Conservation (phyloP, 1,284 basidiomycete genomes). For the Trametes pubescens region DNA sequence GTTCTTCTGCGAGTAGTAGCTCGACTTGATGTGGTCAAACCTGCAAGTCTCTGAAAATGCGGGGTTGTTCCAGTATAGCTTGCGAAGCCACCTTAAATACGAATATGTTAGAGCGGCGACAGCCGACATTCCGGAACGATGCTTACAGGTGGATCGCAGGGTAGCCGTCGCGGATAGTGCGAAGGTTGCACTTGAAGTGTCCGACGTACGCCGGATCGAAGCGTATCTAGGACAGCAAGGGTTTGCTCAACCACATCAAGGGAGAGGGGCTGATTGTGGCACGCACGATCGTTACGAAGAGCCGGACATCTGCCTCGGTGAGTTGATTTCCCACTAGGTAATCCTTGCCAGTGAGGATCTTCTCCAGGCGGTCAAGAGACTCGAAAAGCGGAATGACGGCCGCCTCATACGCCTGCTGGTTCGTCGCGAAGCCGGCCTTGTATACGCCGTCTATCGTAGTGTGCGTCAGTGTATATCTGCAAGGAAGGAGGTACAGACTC, state of each 20-base stretch:
- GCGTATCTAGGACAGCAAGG: slow-evolving; percentile 25
- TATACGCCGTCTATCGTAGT: slow-evolving; percentile 79
- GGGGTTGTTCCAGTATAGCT: slow-evolving; percentile 90
- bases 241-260: too few species aligned
- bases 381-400: slow-evolving; percentile 79
- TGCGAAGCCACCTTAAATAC: slow-evolving; percentile 75
- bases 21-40: slow-evolving; percentile 89
- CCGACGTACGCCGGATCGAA: slow-evolving; percentile 91
- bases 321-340: slow-evolving; percentile 85
- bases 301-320: slow-evolving; percentile 92
- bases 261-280: too few species aligned
- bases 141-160: slow-evolving; percentile 78
- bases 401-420: slow-evolving; percentile 83
- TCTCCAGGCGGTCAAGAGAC: slow-evolving; percentile 84
- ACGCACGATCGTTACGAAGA: slow-evolving; percentile 86
- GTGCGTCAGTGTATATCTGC: neutral
- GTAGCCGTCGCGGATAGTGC: slow-evolving; percentile 81
- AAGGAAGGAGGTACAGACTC: slow-evolving; percentile 35
- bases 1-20: slow-evolving; percentile 64
- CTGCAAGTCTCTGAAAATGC: slow-evolving; percentile 92
- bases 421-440: slow-evolving; percentile 88
- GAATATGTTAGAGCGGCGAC: neutral
- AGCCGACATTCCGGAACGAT: neutral
- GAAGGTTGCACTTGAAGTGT: slow-evolving; percentile 96
- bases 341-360: slow-evolving; percentile 78